Evolutionary conservation across 1,139 yeast genomes (phyloP).

Genomic region (Debaryomyces sp.): DNA sequence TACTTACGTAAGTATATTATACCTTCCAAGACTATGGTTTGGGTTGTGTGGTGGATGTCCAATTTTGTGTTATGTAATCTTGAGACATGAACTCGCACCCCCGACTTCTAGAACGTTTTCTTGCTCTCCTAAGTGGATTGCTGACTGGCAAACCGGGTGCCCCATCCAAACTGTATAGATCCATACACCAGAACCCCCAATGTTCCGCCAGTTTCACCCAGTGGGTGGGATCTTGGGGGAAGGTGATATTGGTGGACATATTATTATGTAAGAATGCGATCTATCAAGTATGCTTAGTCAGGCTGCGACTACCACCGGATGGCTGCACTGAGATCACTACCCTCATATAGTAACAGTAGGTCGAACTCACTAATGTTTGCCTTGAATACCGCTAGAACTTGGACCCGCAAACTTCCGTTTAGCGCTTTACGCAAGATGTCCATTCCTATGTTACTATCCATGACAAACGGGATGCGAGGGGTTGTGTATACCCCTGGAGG

Average conservation of each 20-base stretch:
- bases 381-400: constrained; percentile 44
- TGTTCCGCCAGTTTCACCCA: neutral
- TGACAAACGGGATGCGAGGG: constrained; percentile 50
- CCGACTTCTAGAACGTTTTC: neutral
- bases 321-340: constrained; percentile 42
- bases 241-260: neutral
- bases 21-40: no score
- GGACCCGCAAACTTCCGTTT: constrained; percentile 52
- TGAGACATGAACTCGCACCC: neutral
- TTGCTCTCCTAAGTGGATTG: neutral
- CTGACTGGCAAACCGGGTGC: neutral
- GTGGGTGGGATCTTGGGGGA: neutral
- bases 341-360: constrained; percentile 45
- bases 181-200: neutral
- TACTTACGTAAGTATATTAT: neutral
- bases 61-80: neutral
- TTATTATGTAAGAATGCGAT: neutral
- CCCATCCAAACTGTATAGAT: neutral
- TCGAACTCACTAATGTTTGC: constrained; percentile 39
- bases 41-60: neutral
- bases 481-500: constrained; percentile 55
- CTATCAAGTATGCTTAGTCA: neutral
- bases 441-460: constrained; percentile 49
- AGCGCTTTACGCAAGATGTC: constrained; percentile 51
- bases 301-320: constrained; percentile 34